Percentiles rank a stretch among this genome's conserved stretches.
Conservation (phyloP, 805 yeast genomes). For the Sugiyamaella chiloensis region DNA sequence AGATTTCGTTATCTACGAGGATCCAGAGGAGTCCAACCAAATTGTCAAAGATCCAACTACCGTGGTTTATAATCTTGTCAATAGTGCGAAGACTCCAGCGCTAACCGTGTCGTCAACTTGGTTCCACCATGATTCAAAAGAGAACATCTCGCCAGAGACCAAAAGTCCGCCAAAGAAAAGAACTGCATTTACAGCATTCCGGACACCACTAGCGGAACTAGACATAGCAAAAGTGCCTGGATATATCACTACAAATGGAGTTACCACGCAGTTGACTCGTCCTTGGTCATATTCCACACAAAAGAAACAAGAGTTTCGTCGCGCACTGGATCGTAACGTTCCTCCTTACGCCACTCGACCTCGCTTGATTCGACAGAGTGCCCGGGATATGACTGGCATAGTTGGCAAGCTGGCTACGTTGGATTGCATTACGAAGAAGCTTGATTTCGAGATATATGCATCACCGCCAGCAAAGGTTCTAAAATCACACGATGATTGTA, state of each 20-base stretch:
- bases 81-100: no score
- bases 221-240: neutral
- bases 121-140: no score
- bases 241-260: neutral
- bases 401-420: neutral
- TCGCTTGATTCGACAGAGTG: neutral
- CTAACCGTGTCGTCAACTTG: no score
- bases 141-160: no score
- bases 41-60: no score
- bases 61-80: no score
- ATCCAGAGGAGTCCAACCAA: neutral
- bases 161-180: neutral
- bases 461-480: neutral
- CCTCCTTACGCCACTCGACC: constrained; percentile 2
- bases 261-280: neutral
- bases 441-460: constrained; percentile 4
- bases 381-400: neutral
- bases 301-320: neutral
- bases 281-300: neutral
- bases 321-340: neutral
- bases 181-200: neutral
- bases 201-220: neutral
- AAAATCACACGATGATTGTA: neutral
- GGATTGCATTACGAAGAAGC: neutral
- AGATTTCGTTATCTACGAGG: neutral